phyloP scores from a whole-genome alignment of 1,139 yeast species.

The Sugiyamaella japonica region DNA sequence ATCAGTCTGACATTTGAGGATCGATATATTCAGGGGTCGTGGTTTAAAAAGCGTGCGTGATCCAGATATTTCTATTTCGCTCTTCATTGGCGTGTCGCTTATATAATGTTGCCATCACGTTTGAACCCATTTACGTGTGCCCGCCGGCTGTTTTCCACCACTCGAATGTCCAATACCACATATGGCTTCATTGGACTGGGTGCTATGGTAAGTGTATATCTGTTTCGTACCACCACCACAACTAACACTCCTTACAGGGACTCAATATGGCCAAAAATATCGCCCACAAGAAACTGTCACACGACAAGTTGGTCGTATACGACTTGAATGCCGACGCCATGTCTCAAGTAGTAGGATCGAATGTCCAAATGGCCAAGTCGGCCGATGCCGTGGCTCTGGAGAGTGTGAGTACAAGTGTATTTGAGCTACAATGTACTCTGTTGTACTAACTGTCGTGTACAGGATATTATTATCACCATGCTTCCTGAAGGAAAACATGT shows the following conservation, averaged over 20 bases:
- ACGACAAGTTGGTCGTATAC: slow-evolving; percentile 48
- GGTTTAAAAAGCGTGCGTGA: too few relatives aligned
- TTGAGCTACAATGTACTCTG: too few relatives aligned
- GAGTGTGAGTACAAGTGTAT: slow-evolving; percentile 19
- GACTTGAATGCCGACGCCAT: slow-evolving; percentile 46
- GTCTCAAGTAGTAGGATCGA: slow-evolving; percentile 25
- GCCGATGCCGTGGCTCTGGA: slow-evolving; percentile 45
- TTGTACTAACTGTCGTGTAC: background rate
- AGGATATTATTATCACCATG: slow-evolving; percentile 49
- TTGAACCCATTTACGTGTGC: background rate
- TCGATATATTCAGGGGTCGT: background rate
- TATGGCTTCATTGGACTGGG: slow-evolving; percentile 60
- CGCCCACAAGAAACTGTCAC: slow-evolving; percentile 45
- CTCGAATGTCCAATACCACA: slow-evolving; percentile 17
- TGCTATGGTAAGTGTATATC: slow-evolving; percentile 46
- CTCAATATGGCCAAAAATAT: slow-evolving; percentile 60
- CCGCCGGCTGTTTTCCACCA: slow-evolving; percentile 25
- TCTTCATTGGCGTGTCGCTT: background rate
- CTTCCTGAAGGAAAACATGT: slow-evolving; percentile 63
- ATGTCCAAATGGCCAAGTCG: slow-evolving; percentile 32
- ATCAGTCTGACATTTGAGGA: slow-evolving; percentile 4
- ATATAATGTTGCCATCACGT: background rate
- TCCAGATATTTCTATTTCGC: too few relatives aligned
- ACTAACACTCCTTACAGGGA: slow-evolving; percentile 32
- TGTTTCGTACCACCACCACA: background rate